Evolutionary conservation across 108 stramenopile species (phyloP).

Genomic region (Pseudonitzschia delicatissima): DNA sequence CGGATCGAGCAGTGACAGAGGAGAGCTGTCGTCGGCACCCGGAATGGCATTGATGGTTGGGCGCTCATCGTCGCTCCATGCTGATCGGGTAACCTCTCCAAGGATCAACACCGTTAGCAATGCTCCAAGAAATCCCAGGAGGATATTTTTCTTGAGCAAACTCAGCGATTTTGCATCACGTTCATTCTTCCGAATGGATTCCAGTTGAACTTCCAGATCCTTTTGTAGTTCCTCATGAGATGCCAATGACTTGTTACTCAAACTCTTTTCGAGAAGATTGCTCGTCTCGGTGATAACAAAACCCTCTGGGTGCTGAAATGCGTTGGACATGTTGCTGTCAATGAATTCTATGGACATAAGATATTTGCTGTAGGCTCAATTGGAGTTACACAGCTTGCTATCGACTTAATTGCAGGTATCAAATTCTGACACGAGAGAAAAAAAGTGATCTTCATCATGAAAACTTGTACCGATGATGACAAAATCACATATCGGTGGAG

Average conservation of each 20-base stretch:
- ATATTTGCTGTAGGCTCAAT: too few relatives aligned
- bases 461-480: too few relatives aligned
- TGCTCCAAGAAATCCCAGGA: background rate
- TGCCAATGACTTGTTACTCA: background rate
- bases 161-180: background rate
- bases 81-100: background rate
- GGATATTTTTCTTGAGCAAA: too few relatives aligned
- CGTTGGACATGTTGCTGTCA: background rate
- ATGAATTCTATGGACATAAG: too few relatives aligned
- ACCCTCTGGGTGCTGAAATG: background rate
- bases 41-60: background rate
- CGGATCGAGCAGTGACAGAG: constrained; percentile 38
- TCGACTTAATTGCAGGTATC: too few relatives aligned
- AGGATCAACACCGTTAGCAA: background rate
- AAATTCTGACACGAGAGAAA: too few relatives aligned
- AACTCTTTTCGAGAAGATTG: background rate
- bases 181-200: background rate
- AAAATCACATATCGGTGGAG: too few relatives aligned
- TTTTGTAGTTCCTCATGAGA: background rate
- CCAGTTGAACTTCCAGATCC: too few relatives aligned
- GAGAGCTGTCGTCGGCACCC: background rate
- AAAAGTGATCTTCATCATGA: too few relatives aligned
- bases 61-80: background rate
- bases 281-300: background rate
- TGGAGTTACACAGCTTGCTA: too few relatives aligned